A percentile compares a stretch with the other conserved stretches of the same genome.
These are phyloP conservation scores for Ophiostoma quercus DNA, from an alignment of 2,329 filamentous ascomycete species.

Conservation along the genomic window DNA sequence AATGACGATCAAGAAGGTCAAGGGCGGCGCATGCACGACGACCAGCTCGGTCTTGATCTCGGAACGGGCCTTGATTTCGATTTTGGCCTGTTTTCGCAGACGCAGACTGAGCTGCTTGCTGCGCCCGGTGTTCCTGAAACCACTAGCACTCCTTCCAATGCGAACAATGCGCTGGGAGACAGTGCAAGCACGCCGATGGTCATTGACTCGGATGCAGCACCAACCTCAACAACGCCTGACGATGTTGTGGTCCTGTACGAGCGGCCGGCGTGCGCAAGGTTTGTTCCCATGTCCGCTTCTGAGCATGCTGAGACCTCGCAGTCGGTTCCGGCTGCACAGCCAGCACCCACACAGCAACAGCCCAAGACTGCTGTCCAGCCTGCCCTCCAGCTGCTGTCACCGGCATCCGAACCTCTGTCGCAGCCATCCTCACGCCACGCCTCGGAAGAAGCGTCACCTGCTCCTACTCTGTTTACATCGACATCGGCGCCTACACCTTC, in stretches of 20 bases:
- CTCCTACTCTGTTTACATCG: not conserved
- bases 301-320: slow-evolving; percentile 1
- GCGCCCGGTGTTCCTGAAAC: not conserved
- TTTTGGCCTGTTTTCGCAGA: not conserved
- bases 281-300: slow-evolving; percentile 13
- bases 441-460: slow-evolving; percentile 2
- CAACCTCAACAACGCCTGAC: too few relatives aligned
- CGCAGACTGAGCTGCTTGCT: not conserved
- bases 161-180: not conserved
- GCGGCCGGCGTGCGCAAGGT: slow-evolving; percentile 3
- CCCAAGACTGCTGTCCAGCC: not conserved
- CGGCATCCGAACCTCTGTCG: slow-evolving; percentile 10
- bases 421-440: slow-evolving; percentile 9
- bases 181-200: not conserved
- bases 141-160: not conserved
- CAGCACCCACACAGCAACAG: not conserved
- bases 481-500: not conserved
- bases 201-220: not conserved
- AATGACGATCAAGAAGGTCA: slow-evolving; percentile 19
- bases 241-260: slow-evolving; percentile 18
- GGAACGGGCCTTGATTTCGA: not conserved
- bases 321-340: not conserved
- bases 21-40: slow-evolving; percentile 11
- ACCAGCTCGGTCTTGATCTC: not conserved
- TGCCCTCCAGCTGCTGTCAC: not conserved